Conservation (phyloP, 352 stramenopile species). For the Globisporangium recalcitrans region DNA sequence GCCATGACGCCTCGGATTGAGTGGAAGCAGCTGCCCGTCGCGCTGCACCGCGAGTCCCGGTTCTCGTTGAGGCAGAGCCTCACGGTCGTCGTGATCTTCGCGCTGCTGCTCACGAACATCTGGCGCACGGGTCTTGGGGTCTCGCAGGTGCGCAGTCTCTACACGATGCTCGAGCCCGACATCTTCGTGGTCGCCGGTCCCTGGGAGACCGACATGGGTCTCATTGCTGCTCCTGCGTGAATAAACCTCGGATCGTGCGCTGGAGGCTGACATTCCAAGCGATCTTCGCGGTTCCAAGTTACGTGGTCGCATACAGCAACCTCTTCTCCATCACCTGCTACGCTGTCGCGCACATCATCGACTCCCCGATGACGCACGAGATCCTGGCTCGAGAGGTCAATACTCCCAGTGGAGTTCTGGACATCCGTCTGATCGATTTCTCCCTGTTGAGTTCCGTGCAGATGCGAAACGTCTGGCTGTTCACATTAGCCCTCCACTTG, state of each 20-base stretch:
- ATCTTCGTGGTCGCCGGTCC: background rate
- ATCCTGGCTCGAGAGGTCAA: background rate
- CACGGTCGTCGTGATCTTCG: background rate
- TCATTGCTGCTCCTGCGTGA: background rate
- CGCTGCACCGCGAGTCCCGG: background rate
- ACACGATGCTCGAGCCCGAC: background rate
- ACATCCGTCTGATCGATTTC: background rate
- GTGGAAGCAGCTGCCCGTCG: background rate
- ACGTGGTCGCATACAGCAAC: conserved; percentile 1
- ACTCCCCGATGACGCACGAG: conserved; percentile 3
- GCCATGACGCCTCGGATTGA: background rate
- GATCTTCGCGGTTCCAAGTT: background rate
- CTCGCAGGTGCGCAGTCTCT: background rate
- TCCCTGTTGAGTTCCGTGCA: background rate
- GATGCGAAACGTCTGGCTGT: conserved; percentile 15
- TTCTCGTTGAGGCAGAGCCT: conserved; percentile 5
- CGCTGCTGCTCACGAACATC: conserved; percentile 3
- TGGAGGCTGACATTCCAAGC: background rate
- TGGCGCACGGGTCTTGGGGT: conserved; percentile 1
- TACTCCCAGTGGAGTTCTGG: background rate
- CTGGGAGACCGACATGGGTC: background rate
- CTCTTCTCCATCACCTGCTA: conserved; percentile 1
- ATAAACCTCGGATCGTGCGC: background rate
- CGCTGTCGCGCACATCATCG: background rate
- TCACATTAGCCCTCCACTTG: conserved; percentile 13